Base-by-base conservation (phyloP, 129 eudicot species). In the Flaveria brownii region DNA sequence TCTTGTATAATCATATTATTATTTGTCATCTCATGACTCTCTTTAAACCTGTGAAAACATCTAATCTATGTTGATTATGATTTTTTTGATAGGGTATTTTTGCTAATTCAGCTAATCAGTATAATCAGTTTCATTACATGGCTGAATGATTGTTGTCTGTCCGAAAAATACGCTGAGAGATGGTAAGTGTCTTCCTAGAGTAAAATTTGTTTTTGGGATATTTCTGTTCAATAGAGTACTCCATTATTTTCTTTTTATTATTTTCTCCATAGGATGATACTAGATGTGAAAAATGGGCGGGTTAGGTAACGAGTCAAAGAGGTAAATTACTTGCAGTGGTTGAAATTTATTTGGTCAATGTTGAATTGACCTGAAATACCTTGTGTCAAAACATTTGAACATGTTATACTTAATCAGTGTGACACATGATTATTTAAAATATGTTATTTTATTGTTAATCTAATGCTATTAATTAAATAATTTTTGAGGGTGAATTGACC, bases 61-160 rank as follows among this genome's bases (percentile, higher is more conserved):
- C 9, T 65, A 45, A 68, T 14, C 3, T 2, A 68, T 49, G 11
- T 54, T 36, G 11, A 54, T 55, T 45, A n/a, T 73, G 68, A 73
- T 80, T 20, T 18, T 74, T 74, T 13, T 80, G 78, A 77, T 82
- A 91, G 97, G 90, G 91, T 91, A 51, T 91, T 91, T 77, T 86
- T 91, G 73, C 78, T 91, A 70, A 87, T 91, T 75, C 97, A 91
- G 78, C 85, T 91, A 11, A 80, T 91, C 39, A 91, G 97, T 42
- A 84, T 91, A 56, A 91, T 91, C 78, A 91, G 90, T 80, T 91
- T 91, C 82, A 88, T 91, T 62, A 85, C 76, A 25, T 91, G 94
- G 95, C 63, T 91, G 73, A 91, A 88, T 73, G 90, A 91, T 72
- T 87, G 84, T 65, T 87, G 89, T 70, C 88, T 84, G 12, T 86